Conservation (phyloP, 805 yeast species). For the Kluyveromyces nonfermentans region DNA sequence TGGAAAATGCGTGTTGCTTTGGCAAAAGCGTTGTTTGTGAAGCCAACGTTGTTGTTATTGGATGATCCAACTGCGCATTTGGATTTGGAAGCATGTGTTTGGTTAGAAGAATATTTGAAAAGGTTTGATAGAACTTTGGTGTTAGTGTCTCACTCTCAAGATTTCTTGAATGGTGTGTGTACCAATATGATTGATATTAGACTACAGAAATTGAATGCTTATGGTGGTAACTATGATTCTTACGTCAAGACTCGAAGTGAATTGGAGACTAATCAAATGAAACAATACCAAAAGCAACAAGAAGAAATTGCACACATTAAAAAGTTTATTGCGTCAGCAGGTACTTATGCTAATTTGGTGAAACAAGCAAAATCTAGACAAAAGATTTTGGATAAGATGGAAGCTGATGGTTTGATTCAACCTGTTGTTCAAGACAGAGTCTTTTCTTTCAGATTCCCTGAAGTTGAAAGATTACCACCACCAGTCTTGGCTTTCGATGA, state of each 20-base stretch:
- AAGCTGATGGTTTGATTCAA: conserved; percentile 94
- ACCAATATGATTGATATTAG: conserved; percentile 98
- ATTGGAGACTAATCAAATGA: conserved; percentile 95
- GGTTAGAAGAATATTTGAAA: conserved; percentile 97
- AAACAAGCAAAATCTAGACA: conserved; percentile 99
- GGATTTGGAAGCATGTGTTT: conserved; percentile 98
- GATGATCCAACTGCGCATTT: conserved; percentile 99
- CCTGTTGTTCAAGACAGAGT: conserved; percentile 90
- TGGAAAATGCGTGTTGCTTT: conserved; percentile 99
- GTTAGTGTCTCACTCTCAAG: conserved; percentile 95
- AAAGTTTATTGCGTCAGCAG: conserved; percentile 98
- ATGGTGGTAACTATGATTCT: conserved; percentile 98
- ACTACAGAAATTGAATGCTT: conserved; percentile 57
- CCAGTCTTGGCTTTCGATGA: conserved; percentile 96
- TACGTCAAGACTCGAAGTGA: conserved; percentile 91
- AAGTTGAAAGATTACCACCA: conserved; percentile 94
- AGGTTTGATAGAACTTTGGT: conserved; percentile 89
- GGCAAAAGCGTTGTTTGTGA: conserved; percentile 95
- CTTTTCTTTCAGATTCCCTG: conserved; percentile 88
- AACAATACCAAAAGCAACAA: conserved; percentile 93
- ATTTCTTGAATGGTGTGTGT: conserved; percentile 98
- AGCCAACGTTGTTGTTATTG: conserved; percentile 86
- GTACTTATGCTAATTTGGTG: conserved; percentile 98
- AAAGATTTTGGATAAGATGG: conserved; percentile 99
- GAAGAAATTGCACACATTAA: conserved; percentile 97